Percentiles rank a stretch among this genome's conserved stretches.
These are phyloP conservation scores for Medicago truncatula DNA, from an alignment of 306 rosid genomes.

Conservation along the genomic window DNA sequence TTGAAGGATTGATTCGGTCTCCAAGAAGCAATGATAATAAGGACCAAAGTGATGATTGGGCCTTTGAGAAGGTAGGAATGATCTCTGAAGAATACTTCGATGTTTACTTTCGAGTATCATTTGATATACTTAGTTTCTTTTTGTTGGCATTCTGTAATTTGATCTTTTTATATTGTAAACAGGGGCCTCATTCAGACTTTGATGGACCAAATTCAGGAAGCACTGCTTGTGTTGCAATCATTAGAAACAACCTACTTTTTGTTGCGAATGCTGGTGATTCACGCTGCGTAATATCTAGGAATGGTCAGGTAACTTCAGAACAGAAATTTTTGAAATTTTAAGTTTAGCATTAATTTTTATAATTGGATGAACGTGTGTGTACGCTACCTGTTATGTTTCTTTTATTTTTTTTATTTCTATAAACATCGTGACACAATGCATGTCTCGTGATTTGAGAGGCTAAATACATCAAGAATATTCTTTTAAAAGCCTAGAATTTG, in stretches of 20 bases:
- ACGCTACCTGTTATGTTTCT: too few relatives aligned
- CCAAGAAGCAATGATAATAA: slow-evolving; percentile 66
- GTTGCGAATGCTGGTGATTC: slow-evolving; percentile 98
- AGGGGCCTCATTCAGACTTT: slow-evolving; percentile 98
- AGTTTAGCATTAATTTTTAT: background rate
- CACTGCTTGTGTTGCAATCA: slow-evolving; percentile 92
- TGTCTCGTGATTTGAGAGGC: too few relatives aligned
- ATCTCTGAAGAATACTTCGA: slow-evolving; percentile 5
- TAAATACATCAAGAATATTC: too few relatives aligned
- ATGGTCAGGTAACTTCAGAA: slow-evolving; percentile 75
- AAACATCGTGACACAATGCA: too few relatives aligned
- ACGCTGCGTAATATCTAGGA: slow-evolving; percentile 90
- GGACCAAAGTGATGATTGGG: slow-evolving; percentile 73
- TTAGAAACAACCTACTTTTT: slow-evolving; percentile 68
- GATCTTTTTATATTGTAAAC: slow-evolving; percentile 36
- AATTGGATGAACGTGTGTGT: too few relatives aligned
- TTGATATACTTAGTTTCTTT: slow-evolving; percentile 16
- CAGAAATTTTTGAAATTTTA: slow-evolving; percentile 1
- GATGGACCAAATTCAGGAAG: slow-evolving; percentile 94
- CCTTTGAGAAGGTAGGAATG: slow-evolving; percentile 82
- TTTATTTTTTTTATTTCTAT: too few relatives aligned
- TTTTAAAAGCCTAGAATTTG: too few relatives aligned
- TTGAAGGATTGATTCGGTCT: slow-evolving; percentile 92
- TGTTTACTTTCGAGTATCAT: background rate
- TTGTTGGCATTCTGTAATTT: slow-evolving; percentile 25